Conservation (phyloP, 352 stramenopile genomes). For the Phytophthora tubulina region DNA sequence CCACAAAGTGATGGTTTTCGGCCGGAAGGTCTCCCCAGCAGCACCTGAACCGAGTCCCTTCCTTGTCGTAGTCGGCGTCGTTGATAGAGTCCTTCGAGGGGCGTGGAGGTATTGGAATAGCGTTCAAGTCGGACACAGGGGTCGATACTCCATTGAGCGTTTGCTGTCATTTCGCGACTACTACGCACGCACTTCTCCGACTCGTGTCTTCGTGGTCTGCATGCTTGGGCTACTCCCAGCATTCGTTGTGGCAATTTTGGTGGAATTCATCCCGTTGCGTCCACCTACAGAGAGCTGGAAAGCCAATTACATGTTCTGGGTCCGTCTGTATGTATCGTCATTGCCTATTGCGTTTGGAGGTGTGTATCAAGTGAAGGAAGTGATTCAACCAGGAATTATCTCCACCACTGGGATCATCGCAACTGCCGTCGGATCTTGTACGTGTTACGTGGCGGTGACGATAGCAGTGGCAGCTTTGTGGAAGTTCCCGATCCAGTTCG, state of each 20-base stretch:
- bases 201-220: background rate
- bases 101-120: background rate
- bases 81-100: background rate
- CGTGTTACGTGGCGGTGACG: background rate
- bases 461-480: background rate
- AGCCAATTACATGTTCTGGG: slow-evolving; percentile 8
- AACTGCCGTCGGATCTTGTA: background rate
- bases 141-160: background rate
- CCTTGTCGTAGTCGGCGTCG: background rate
- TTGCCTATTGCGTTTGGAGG: slow-evolving; percentile 1
- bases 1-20: too few species aligned
- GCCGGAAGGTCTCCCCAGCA: background rate
- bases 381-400: background rate
- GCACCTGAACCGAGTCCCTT: background rate
- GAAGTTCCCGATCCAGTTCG: background rate
- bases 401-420: background rate
- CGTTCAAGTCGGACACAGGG: background rate
- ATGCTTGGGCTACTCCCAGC: background rate
- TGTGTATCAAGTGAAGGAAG: slow-evolving; percentile 1
- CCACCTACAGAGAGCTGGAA: background rate
- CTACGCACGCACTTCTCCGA: background rate
- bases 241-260: background rate
- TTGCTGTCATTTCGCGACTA: background rate
- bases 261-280: background rate
- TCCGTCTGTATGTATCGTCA: background rate